Base-by-base conservation (phyloP, 2,329 filamentous ascomycete species). In the Dactylellina parvicollis region DNA sequence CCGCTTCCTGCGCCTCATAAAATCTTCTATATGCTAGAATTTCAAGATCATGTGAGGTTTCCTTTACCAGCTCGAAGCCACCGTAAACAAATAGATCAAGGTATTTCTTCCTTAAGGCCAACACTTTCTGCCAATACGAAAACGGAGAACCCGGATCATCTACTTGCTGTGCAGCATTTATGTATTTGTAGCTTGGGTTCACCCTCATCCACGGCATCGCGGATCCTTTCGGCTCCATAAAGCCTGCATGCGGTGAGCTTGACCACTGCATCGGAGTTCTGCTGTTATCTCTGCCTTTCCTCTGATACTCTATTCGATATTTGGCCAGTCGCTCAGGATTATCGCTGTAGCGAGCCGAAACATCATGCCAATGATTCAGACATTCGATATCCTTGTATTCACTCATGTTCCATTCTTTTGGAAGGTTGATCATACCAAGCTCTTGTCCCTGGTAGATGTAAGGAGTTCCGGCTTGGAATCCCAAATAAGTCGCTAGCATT, bases 241-340 rank as follows among this genome's bases (percentile, higher is more conserved):
- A 92, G 9, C 90, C 90, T 0, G 83, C 89, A 71, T 91, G 85
- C 0, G 81, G 77, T 0, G 80, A 82, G n/a, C 80, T 77, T 74
- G 87, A 83, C 90, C 90, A 92, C 78, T 91, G 89, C 80, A 92
- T 88, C 0, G 90, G 90, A 0, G 88, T 87, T 47, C 90, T 84
- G 5, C 86, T 87, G 79, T 92, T 90, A 79, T 92, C 90, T 76
- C 81, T 78, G 5, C 74, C 75, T 14, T 77, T 76, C 54, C 78
- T 78, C 55, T 78, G 79, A 4, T 79, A 79, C 22, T 79, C 75
- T 65, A 49, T 50, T n/a, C 20, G 10, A 36, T 46, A 57, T n/a
- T 24, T 22, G 30, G 55, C 20, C 12, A 65, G 18, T 5, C 64
- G 54, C 44, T 55, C 28, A 9, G 62, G 38, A 26, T 34, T 20